Percentiles rank a stretch among this genome's conserved stretches.
These are phyloP conservation scores for Sungouiozyma ichnusensis DNA, from an alignment of 805 yeast genomes.

Conservation along the genomic window DNA sequence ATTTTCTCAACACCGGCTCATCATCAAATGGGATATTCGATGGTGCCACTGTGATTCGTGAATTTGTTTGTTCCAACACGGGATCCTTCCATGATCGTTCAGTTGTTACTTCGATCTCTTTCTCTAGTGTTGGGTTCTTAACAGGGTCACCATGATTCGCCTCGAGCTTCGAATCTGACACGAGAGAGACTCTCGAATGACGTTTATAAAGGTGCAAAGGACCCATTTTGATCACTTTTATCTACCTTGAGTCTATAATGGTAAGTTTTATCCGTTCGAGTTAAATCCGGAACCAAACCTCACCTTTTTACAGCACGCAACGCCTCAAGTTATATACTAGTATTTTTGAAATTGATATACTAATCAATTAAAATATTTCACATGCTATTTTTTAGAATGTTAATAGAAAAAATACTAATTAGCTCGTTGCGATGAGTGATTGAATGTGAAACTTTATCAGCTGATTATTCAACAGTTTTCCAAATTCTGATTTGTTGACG, in stretches of 20 bases:
- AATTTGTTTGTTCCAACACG: neutral
- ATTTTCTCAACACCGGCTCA: conserved; percentile 28
- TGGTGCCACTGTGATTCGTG: conserved; percentile 1
- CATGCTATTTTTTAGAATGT: neutral
- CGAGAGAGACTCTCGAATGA: neutral
- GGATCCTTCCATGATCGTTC: neutral
- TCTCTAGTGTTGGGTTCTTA: neutral
- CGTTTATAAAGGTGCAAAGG: neutral
- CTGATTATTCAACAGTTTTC: neutral
- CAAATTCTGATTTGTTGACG: neutral
- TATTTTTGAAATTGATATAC: too few species aligned
- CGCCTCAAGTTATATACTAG: too few species aligned
- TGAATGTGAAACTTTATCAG: neutral
- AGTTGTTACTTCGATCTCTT: neutral
- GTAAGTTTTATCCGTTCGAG: too few species aligned
- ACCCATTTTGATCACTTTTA: neutral
- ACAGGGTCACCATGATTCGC: neutral
- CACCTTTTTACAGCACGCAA: too few species aligned
- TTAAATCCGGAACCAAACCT: too few species aligned
- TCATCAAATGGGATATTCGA: conserved; percentile 6
- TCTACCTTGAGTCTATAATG: neutral
- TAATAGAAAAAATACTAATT: neutral
- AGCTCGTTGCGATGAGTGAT: neutral
- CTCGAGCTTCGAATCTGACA: neutral
- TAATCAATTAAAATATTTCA: too few species aligned